These are phyloP conservation scores for Colletotrichum destructivum DNA, from an alignment of 2,329 filamentous ascomycete species.

Conservation along the genomic window DNA sequence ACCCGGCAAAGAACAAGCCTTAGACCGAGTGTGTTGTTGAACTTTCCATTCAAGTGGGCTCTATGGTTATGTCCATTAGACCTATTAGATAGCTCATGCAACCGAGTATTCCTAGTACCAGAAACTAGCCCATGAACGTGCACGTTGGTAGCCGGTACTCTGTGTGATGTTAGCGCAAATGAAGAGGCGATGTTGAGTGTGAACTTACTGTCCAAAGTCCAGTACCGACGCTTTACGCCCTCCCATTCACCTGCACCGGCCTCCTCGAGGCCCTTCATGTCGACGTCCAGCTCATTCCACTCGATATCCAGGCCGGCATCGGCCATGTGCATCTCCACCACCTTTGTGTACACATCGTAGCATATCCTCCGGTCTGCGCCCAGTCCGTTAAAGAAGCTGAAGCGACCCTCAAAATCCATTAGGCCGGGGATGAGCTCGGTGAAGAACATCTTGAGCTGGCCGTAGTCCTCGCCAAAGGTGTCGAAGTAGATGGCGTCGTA, in stretches of 20 bases:
- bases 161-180: slow-evolving; percentile 49
- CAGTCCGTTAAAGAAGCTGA: slow-evolving; percentile 92
- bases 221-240: slow-evolving; percentile 90
- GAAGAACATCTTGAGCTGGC: slow-evolving; percentile 88
- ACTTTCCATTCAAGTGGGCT: slow-evolving; percentile 30
- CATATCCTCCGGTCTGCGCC: slow-evolving; percentile 93
- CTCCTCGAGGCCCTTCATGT: slow-evolving; percentile 74
- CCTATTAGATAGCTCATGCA: slow-evolving; percentile 34
- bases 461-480: slow-evolving; percentile 96
- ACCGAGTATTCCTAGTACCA: slow-evolving; percentile 17
- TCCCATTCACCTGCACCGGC: slow-evolving; percentile 85
- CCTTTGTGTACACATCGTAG: slow-evolving; percentile 95
- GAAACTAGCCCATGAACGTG: slow-evolving; percentile 76
- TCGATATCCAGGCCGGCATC: slow-evolving; percentile 92
- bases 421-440: slow-evolving; percentile 87
- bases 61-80: slow-evolving; percentile 29
- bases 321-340: slow-evolving; percentile 90
- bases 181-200: not conserved
- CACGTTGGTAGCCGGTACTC: slow-evolving; percentile 82
- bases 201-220: slow-evolving; percentile 81
- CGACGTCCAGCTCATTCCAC: slow-evolving; percentile 84
- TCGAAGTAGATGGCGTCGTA: slow-evolving; percentile 98
- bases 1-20: slow-evolving; percentile 22
- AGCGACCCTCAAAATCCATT: slow-evolving; percentile 79
- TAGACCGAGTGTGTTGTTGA: slow-evolving; percentile 46